These are phyloP conservation scores for Phaeolepiota aurea DNA, from an alignment of 768 basidiomycete species.

Conservation along the genomic window DNA sequence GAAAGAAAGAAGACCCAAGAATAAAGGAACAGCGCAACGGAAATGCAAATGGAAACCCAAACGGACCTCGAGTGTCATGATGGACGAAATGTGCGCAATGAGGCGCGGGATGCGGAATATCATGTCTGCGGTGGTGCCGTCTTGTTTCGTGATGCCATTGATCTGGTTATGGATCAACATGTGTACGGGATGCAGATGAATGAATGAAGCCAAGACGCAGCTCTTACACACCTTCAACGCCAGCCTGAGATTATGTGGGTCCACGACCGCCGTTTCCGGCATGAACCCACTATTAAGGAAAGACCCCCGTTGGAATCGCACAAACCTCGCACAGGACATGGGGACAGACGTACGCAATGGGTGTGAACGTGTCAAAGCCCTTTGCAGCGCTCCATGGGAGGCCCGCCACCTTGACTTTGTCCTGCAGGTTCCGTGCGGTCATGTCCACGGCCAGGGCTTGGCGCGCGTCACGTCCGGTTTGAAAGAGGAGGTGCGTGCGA, in stretches of 20 bases:
- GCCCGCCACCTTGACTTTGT: conserved; percentile 84
- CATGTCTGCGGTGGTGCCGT: conserved; percentile 84
- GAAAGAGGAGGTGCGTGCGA: too few species aligned
- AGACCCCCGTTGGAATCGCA: conserved; percentile 2
- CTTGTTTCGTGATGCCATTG: conserved; percentile 77
- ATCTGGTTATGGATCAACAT: conserved; percentile 38
- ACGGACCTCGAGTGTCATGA: conserved; percentile 91
- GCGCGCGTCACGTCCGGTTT: conserved; percentile 6
- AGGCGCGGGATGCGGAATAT: conserved; percentile 85
- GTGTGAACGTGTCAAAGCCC: conserved; percentile 95
- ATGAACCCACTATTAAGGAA: conserved; percentile 59
- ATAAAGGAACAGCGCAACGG: neutral
- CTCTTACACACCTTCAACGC: conserved; percentile 52
- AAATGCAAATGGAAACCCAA: neutral
- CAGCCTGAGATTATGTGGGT: conserved; percentile 72
- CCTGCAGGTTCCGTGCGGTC: conserved; percentile 94
- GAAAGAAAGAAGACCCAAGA: too few species aligned
- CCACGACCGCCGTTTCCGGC: conserved; percentile 56
- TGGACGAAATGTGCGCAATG: conserved; percentile 86
- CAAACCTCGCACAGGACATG: conserved; percentile 5
- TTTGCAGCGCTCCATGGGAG: conserved; percentile 98
- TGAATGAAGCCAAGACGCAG: neutral
- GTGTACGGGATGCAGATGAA: neutral
- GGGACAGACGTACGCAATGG: conserved; percentile 69
- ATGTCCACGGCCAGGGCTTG: conserved; percentile 90